Evolutionary conservation across 139 green algal species (phyloP).

Genomic region (Chara braunii): DNA sequence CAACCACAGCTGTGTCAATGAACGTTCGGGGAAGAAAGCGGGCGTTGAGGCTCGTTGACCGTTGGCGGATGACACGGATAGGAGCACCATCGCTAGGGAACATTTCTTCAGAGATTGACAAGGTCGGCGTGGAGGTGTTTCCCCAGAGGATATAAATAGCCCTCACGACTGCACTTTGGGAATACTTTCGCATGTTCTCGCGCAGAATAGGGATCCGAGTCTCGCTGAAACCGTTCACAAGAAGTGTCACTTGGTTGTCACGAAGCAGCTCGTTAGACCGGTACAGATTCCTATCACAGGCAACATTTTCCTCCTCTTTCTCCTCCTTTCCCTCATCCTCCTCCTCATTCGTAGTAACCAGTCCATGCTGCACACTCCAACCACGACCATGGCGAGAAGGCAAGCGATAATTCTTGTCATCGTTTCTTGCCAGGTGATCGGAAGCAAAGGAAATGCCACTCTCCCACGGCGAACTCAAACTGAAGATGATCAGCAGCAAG

Average conservation of each 20-base stretch:
- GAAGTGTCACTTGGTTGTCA: conserved; percentile 16
- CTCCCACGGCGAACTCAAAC: too few species aligned
- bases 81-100: not conserved
- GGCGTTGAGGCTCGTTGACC: conserved; percentile 32
- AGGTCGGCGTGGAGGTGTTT: conserved; percentile 10
- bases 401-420: too few species aligned
- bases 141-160: conserved; percentile 33
- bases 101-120: not conserved
- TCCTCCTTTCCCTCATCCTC: too few species aligned
- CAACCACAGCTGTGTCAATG: conserved; percentile 20
- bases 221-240: conserved; percentile 27
- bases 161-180: conserved; percentile 22
- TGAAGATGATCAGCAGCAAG: too few species aligned
- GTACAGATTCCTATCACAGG: conserved; percentile 20
- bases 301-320: too few species aligned
- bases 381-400: too few species aligned
- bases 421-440: too few species aligned
- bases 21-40: conserved; percentile 31
- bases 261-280: conserved; percentile 2
- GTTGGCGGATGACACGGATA: conserved; percentile 22
- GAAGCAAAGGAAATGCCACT: too few species aligned
- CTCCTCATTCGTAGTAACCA: too few species aligned
- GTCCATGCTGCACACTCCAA: too few species aligned
- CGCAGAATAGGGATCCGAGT: conserved; percentile 12
- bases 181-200: conserved; percentile 24